Conservation (phyloP, 768 basidiomycete genomes). For the Aureoboletus auriporus region DNA sequence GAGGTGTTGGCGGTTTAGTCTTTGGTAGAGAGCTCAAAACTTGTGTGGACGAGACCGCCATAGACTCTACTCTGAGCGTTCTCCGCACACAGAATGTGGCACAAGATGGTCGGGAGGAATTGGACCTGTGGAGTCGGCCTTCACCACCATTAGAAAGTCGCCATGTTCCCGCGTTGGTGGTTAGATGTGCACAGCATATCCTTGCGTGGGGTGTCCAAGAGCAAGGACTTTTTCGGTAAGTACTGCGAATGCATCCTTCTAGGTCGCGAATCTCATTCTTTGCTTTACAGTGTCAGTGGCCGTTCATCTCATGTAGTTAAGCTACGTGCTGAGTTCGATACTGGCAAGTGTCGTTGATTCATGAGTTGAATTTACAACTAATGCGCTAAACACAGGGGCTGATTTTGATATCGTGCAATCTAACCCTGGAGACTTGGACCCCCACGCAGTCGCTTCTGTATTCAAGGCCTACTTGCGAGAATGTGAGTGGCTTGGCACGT, state of each 20-base stretch:
- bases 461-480: conserved; percentile 93
- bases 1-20: conserved; percentile 49
- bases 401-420: conserved; percentile 82
- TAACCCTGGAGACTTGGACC: conserved; percentile 84
- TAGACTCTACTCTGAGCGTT: conserved; percentile 25
- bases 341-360: conserved; percentile 41
- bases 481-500: conserved; percentile 50
- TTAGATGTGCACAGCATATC: conserved; percentile 80
- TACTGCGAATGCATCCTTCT: conserved; percentile 4
- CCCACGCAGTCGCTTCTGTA: conserved; percentile 88
- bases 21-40: conserved; percentile 59
- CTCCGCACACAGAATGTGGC: conserved; percentile 6
- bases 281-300: conserved; percentile 64
- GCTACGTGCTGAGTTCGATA: conserved; percentile 78
- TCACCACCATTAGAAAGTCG: conserved; percentile 41
- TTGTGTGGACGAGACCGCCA: conserved; percentile 56
- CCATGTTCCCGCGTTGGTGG: conserved; percentile 68
- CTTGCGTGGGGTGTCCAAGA: conserved; percentile 81
- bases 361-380: background rate
- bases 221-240: conserved; percentile 82
- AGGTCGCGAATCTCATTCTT: conserved; percentile 5
- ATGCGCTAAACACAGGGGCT: conserved; percentile 48
- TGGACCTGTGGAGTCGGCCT: conserved; percentile 13
- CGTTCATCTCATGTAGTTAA: conserved; percentile 75
- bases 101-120: background rate